Conservation (phyloP, 352 stramenopile species). For the Hyaloperonospora arabidopsidis region DNA sequence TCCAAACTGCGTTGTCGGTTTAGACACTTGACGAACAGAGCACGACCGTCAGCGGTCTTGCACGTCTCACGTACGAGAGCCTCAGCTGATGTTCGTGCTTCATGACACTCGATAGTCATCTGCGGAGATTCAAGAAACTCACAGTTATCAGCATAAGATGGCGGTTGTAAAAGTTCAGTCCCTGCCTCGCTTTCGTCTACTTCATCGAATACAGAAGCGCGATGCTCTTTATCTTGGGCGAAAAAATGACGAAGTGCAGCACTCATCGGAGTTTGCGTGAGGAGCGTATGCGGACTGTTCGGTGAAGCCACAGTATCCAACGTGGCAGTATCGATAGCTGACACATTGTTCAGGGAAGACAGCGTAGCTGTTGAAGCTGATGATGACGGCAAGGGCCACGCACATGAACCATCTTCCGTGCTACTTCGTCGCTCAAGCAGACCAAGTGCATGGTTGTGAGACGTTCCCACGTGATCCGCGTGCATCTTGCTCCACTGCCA, state of each 20-base stretch:
- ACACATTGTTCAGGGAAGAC: constrained; percentile 8
- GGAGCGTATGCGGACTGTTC: constrained; percentile 37
- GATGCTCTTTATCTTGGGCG: constrained; percentile 23
- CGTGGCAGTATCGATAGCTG: constrained; percentile 3
- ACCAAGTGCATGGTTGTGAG: constrained; percentile 12
- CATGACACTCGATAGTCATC: constrained; percentile 5
- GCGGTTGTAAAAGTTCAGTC: constrained; percentile 5
- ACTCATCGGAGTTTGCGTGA: constrained; percentile 53
- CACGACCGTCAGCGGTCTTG: constrained; percentile 40
- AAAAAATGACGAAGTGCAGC: constrained; percentile 45
- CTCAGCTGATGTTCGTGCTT: constrained; percentile 10
- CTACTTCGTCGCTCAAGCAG: constrained; percentile 27
- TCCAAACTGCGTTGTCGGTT: constrained; percentile 77
- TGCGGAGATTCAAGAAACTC: constrained; percentile 7
- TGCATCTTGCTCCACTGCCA: constrained; percentile 74
- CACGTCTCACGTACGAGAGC: constrained; percentile 24
- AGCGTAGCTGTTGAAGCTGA: constrained; percentile 14
- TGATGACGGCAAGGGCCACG: constrained; percentile 18
- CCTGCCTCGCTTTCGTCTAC: constrained; percentile 3
- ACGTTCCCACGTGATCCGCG: constrained; percentile 17
- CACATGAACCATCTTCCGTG: constrained; percentile 16
- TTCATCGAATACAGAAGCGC: constrained; percentile 8
- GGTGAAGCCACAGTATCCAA: constrained; percentile 10
- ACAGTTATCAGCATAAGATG: constrained; percentile 3
- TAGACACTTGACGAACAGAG: constrained; percentile 72